Conservation (phyloP, 305 asterid genomes). For the Plantago coronopus region DNA sequence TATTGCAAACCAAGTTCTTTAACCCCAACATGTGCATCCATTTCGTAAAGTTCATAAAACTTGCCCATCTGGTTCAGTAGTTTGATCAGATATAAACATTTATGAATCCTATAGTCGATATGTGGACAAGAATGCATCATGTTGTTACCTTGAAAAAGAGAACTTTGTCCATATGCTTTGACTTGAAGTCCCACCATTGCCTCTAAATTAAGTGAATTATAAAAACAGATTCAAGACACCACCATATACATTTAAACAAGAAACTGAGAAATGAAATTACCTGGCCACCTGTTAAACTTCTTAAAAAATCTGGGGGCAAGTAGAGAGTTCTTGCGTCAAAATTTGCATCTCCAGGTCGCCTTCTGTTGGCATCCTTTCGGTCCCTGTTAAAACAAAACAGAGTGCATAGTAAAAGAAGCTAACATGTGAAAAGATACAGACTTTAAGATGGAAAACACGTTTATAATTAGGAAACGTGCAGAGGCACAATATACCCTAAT, state of each 20-base stretch:
- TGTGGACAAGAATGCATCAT: constrained; percentile 7
- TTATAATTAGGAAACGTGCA: not conserved
- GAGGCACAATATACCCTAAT: constrained; percentile 7
- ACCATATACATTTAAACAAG: constrained; percentile 14
- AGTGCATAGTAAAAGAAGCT: constrained; percentile 6
- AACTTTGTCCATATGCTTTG: constrained; percentile 97
- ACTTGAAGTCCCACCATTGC: constrained; percentile 99
- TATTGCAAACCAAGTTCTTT: constrained; percentile 95
- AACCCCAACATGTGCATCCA: constrained; percentile 99
- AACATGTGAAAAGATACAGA: not conserved
- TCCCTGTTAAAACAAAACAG: constrained; percentile 42
- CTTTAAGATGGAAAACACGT: not conserved
- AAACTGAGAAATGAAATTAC: constrained; percentile 39
- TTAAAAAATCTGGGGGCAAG: constrained; percentile 70
- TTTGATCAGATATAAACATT: constrained; percentile 16
- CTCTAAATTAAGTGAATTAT: constrained; percentile 50
- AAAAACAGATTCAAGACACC: constrained; percentile 20
- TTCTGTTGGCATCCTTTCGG: constrained; percentile 69
- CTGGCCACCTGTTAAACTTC: constrained; percentile 82
- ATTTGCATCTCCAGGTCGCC: constrained; percentile 64
- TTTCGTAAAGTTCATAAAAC: constrained; percentile 92
- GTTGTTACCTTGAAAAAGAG: constrained; percentile 84
- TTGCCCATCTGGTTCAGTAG: constrained; percentile 82
- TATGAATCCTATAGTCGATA: constrained; percentile 15
- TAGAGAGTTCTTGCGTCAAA: constrained; percentile 83